Evolutionary conservation across 768 basidiomycete species (phyloP), one percentile per base, ranked within the genome.

Genomic region (Termitomyces titanicus): DNA sequence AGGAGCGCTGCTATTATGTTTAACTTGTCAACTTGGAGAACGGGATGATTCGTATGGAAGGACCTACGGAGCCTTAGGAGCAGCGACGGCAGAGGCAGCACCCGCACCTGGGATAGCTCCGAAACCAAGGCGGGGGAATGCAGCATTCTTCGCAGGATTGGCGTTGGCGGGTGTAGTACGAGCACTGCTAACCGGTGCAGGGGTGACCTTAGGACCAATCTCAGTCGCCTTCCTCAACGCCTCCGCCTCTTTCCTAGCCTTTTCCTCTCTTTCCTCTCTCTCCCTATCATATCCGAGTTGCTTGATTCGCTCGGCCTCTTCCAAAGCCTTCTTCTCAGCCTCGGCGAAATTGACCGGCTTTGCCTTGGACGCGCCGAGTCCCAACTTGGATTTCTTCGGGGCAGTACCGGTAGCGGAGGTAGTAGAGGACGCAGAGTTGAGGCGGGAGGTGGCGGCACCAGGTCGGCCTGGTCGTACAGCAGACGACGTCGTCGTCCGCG

Each of bases 321-420:
- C 95, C 25, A 81, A 67, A 0, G 97, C 97, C 61, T 88, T 89
- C 27, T 88, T 78, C 69, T 98, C 95, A 0, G 94, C 97, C 63
- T 93, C 93, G 18, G 89, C 97, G 68, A 99, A 99, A 72, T 98
- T 86, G 61, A 98, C 86, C 1, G 89, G 81, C 7, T 83, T 86
- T 0, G 93, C 82, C 69, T 93, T 95, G 66, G 89, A 88, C 9
- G 95, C 97, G 13, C 96, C 95, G 1, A 94, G 79, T 25, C 90
- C 92, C 13, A 89, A 79, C 63, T 87, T 87, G 8, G 80, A 77
- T 67, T 90, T 89, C 68, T 84, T 85, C 6, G 79, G 68, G 5
- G 70, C 64, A 7, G 75, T 29, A 69, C 63, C 17, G 68, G 54
- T 31, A 18, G 61, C 34, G 22, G 61, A 60, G 17, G 65, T 51